Percentiles rank a stretch among this genome's conserved stretches.
Evolutionary conservation across 768 basidiomycete genomes (phyloP).

Genomic region (Plicaturopsis crispa): DNA sequence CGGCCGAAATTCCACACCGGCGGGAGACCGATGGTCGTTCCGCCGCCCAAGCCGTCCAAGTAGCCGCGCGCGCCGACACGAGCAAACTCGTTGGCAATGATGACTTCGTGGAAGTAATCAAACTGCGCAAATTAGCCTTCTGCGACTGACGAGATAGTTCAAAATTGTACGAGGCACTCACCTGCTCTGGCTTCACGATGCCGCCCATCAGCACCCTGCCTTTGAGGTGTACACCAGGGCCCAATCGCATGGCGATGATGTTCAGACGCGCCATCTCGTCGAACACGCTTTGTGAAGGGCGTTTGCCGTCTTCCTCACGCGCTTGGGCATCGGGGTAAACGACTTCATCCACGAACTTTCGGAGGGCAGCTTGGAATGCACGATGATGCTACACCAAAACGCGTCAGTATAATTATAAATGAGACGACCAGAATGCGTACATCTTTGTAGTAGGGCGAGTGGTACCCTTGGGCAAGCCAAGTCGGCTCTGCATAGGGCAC

Average conservation of each 20-base stretch:
- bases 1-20: slow-evolving; percentile 62
- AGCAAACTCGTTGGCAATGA: slow-evolving; percentile 69
- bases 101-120: slow-evolving; percentile 66
- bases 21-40: slow-evolving; percentile 63
- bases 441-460: slow-evolving; percentile 71
- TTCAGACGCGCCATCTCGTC: slow-evolving; percentile 63
- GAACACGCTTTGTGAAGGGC: slow-evolving; percentile 67
- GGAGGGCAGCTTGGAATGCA: slow-evolving; percentile 35
- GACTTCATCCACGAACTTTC: slow-evolving; percentile 62
- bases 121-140: slow-evolving; percentile 29
- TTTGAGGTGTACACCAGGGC: slow-evolving; percentile 80
- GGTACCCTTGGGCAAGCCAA: slow-evolving; percentile 60
- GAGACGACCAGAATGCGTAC: no score
- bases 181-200: slow-evolving; percentile 69
- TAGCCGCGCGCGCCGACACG: slow-evolving; percentile 69
- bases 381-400: slow-evolving; percentile 44
- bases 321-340: slow-evolving; percentile 43
- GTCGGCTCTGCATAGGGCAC: slow-evolving; percentile 80
- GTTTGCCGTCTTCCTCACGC: slow-evolving; percentile 84
- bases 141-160: slow-evolving; percentile 4
- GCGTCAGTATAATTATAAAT: no score
- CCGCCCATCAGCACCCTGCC: slow-evolving; percentile 72
- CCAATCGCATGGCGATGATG: slow-evolving; percentile 75
- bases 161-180: slow-evolving; percentile 16
- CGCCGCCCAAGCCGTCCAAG: slow-evolving; percentile 63